Evolutionary conservation across 257 asterid species (phyloP).

Genomic region (Solanum commersonii): DNA sequence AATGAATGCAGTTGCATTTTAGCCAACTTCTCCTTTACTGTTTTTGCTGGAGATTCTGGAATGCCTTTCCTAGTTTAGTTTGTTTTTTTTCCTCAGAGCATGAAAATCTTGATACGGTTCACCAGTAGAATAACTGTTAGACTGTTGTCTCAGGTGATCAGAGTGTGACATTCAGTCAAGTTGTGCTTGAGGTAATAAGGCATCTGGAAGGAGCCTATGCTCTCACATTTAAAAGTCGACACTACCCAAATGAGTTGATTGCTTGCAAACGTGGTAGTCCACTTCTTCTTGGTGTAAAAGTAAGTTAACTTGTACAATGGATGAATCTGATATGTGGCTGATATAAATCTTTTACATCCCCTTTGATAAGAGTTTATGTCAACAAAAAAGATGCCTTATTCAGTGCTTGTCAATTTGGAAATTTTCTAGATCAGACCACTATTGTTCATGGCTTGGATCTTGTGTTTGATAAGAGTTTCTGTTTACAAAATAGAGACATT

Average conservation of each 20-base stretch:
- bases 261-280: slow-evolving; percentile 99
- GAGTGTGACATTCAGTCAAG: slow-evolving; percentile 82
- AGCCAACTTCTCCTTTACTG: background rate
- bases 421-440: background rate
- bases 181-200: slow-evolving; percentile 95
- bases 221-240: slow-evolving; percentile 83
- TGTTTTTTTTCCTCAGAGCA: background rate
- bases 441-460: background rate
- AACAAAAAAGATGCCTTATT: background rate
- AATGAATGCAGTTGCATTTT: background rate
- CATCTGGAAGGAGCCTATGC: slow-evolving; percentile 99
- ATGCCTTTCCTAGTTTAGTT: background rate
- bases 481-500: background rate
- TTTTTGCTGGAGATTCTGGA: background rate
- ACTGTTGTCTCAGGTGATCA: slow-evolving; percentile 48
- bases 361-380: background rate
- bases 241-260: slow-evolving; percentile 89
- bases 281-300: slow-evolving; percentile 94
- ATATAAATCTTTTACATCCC: background rate
- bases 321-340: background rate
- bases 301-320: slow-evolving; percentile 24
- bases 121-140: background rate
- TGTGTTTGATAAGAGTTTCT: background rate
- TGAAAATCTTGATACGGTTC: background rate
- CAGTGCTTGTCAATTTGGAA: background rate